These are phyloP conservation scores for Papiliotrema terrestris DNA, from an alignment of 1,284 basidiomycete genomes.

Conservation along the genomic window DNA sequence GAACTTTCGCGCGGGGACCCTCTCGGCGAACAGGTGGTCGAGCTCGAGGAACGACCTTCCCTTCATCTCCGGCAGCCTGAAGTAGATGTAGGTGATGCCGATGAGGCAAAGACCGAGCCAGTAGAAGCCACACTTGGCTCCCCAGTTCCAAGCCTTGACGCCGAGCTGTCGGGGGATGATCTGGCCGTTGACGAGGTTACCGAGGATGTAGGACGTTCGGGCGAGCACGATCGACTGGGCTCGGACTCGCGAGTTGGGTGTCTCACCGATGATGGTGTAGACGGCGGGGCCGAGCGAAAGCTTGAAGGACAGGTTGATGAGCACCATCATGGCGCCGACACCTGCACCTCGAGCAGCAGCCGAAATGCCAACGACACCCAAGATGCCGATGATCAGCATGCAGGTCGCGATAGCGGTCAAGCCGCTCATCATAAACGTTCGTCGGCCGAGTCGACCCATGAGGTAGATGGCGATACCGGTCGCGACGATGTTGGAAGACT, in stretches of 20 bases:
- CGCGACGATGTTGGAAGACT: slow-evolving; percentile 11
- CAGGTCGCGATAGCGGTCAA: slow-evolving; percentile 6
- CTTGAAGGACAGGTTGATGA: slow-evolving; percentile 24
- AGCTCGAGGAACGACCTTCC: slow-evolving; percentile 29
- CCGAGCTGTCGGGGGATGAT: slow-evolving; percentile 50
- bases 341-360: not conserved
- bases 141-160: slow-evolving; percentile 49
- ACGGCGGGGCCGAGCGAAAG: slow-evolving; percentile 26
- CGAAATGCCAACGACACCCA: slow-evolving; percentile 23
- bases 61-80: slow-evolving; percentile 23
- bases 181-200: slow-evolving; percentile 38
- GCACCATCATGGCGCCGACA: slow-evolving; percentile 25
- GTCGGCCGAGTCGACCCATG: slow-evolving; percentile 21
- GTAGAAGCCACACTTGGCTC: slow-evolving; percentile 46
- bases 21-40: slow-evolving; percentile 32
- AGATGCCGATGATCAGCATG: slow-evolving; percentile 22
- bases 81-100: slow-evolving; percentile 16
- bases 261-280: slow-evolving; percentile 17
- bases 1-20: slow-evolving; percentile 35
- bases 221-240: slow-evolving; percentile 52
- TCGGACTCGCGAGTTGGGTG: slow-evolving; percentile 37
- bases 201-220: slow-evolving; percentile 48
- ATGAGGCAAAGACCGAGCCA: slow-evolving; percentile 28
- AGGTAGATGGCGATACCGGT: slow-evolving; percentile 13
- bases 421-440: slow-evolving; percentile 16